Base-by-base conservation (phyloP, 352 stramenopile genomes). In the Globisporangium camurandrum region DNA sequence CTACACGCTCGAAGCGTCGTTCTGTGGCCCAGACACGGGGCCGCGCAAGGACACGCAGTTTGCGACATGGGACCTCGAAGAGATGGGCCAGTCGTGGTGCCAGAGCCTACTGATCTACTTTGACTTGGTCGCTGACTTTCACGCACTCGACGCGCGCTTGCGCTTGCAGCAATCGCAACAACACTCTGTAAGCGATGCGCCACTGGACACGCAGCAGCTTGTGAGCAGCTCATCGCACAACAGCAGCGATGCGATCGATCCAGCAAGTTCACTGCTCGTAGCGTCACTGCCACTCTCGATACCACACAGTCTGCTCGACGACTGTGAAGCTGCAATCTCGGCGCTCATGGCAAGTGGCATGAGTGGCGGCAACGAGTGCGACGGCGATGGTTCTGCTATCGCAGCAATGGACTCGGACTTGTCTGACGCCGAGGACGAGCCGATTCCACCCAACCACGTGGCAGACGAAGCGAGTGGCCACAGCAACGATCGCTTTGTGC, bases 1-100 rank as follows among this genome's bases (percentile, higher is more conserved):
- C 59, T 97, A 90, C 66, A 97, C 86, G 8, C 72, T 96, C 2
- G 88, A 97, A 54, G 88, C 85, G 2, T 95, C 86, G 26, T 97
- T 97, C 58, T 95, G 85, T 53, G 85, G 85, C 1, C 67, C 77
- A 1, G 73, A 92, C 56, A 88, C 90, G 63, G 83, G 83, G 0
- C 40, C 58, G 0, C 56, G 57, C 11, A 86, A 80, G 31, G 68
- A 87, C 48, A 89, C 76, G 9, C 81, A 92, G 52, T 88, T 92
- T 40, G 87, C 76, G 16, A 84, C 70, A 5, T 71, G 54, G 49
- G 75, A 92, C 27, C 61, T 92, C 1, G 78, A 92, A 45, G 70
- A 82, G 31, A 90, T 92, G 75, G 81, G 81, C 4, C 61, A 70
- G 17, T 49, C 51, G 3, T 92, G 77, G 78, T 92, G 81, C 34